Evolutionary conservation across 208 protist genomes (phyloP).

Genomic region (Trypanosomatidae sp.): DNA sequence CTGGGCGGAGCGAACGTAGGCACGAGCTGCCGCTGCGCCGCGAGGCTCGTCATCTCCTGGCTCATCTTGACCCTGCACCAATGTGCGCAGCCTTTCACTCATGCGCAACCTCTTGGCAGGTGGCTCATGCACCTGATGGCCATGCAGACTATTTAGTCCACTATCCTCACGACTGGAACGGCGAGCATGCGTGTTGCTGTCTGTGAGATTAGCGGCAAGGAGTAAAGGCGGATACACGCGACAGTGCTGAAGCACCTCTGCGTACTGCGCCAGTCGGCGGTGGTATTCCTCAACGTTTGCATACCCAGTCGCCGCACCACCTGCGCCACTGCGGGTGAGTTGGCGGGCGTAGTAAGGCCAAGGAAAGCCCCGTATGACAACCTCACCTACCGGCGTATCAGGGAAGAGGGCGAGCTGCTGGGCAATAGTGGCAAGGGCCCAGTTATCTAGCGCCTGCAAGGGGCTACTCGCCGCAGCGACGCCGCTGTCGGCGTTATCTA

Average conservation of each 20-base stretch:
- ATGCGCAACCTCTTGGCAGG: conserved; percentile 9
- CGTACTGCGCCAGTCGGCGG: conserved; percentile 27
- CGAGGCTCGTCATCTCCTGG: conserved; percentile 14
- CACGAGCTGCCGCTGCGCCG: conserved; percentile 12
- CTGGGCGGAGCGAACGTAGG: conserved; percentile 32
- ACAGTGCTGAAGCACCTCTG: conserved; percentile 29
- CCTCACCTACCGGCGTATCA: conserved; percentile 56
- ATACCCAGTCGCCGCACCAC: conserved; percentile 33
- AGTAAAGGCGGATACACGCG: conserved; percentile 25
- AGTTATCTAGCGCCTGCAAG: conserved; percentile 57
- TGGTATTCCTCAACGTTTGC: conserved; percentile 28
- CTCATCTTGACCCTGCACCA: conserved; percentile 8
- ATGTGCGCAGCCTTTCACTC: conserved; percentile 17
- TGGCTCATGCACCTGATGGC: not conserved
- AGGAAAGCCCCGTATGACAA: conserved; percentile 53
- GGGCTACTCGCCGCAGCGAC: conserved; percentile 10
- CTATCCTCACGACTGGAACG: not conserved
- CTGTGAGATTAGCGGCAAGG: not conserved
- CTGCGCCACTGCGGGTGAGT: conserved; percentile 25
- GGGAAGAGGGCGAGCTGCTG: conserved; percentile 52
- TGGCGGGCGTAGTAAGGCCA: conserved; percentile 66
- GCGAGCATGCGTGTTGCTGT: not conserved
- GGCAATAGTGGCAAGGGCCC: conserved; percentile 45
- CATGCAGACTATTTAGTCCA: not conserved
- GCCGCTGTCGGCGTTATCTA: not conserved